phyloP scores from a whole-genome alignment of 202 grass and related monocot genomes.

The Schoenoplectus tabernaemontani region DNA sequence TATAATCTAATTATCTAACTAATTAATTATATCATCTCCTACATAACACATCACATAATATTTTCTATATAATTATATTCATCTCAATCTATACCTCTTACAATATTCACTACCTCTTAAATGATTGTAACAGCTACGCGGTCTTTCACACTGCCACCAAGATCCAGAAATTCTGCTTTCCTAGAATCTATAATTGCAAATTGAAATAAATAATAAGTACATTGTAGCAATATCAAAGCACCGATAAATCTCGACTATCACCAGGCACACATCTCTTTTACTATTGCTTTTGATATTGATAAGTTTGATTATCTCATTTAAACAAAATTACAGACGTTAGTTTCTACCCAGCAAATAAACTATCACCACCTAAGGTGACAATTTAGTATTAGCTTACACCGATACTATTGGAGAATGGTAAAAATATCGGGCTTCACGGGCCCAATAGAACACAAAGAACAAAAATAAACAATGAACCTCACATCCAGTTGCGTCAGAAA shows the following conservation, averaged over 20 bases:
- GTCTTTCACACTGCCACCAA: conserved; percentile 87
- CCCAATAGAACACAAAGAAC: too few relatives aligned
- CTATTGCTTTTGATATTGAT: neutral
- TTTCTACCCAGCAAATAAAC: neutral
- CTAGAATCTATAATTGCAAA: conserved; percentile 59
- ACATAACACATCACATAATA: too few relatives aligned
- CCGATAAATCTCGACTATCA: too few relatives aligned
- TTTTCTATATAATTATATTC: too few relatives aligned
- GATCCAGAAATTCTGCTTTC: conserved; percentile 96
- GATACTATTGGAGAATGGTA: too few relatives aligned
- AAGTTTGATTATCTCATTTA: neutral
- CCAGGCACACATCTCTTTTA: neutral
- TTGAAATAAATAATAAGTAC: conserved; percentile 4
- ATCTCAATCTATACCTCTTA: too few relatives aligned
- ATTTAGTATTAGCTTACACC: too few relatives aligned
- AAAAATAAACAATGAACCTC: conserved; percentile 38
- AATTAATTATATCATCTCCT: too few relatives aligned
- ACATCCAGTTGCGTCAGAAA: conserved; percentile 88
- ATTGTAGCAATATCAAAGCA: neutral
- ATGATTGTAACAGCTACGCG: conserved; percentile 86
- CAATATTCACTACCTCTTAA: conserved; percentile 89
- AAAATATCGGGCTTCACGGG: too few relatives aligned
- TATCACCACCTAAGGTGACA: too few relatives aligned
- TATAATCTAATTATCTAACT: too few relatives aligned
- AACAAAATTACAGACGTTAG: neutral